A percentile compares a stretch with the other conserved stretches of the same genome.
Evolutionary conservation across 805 yeast species (phyloP).

Genomic region (Scheffersomyces coipomensis): DNA sequence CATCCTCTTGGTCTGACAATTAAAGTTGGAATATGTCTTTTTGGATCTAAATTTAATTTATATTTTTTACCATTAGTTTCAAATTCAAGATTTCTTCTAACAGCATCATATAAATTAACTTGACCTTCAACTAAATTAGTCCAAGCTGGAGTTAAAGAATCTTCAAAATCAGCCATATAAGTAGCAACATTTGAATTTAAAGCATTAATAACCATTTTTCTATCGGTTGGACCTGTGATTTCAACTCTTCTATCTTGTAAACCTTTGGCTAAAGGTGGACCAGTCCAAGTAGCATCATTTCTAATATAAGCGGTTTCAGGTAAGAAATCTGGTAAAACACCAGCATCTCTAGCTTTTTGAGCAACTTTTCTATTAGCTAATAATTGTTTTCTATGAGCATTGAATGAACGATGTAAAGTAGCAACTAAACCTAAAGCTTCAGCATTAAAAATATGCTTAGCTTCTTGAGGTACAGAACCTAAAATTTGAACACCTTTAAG

Average conservation of each 20-base stretch:
- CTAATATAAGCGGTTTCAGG: constrained; percentile 70
- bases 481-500: constrained; percentile 53
- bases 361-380: constrained; percentile 60
- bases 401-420: constrained; percentile 70
- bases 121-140: constrained; percentile 76
- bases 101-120: constrained; percentile 73
- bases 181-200: constrained; percentile 76
- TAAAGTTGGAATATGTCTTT: constrained; percentile 67
- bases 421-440: constrained; percentile 72
- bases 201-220: constrained; percentile 82
- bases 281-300: constrained; percentile 73
- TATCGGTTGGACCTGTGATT: constrained; percentile 83
- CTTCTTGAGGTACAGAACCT: constrained; percentile 48
- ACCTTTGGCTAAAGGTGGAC: constrained; percentile 71
- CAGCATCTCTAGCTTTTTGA: constrained; percentile 62
- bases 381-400: constrained; percentile 55
- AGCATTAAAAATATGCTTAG: constrained; percentile 55
- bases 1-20: constrained; percentile 88
- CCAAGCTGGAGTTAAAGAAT: constrained; percentile 85
- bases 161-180: constrained; percentile 86
- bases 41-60: constrained; percentile 43
- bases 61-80: constrained; percentile 44
- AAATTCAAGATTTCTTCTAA: constrained; percentile 57
- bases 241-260: constrained; percentile 73
- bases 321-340: constrained; percentile 60